phyloP scores from a whole-genome alignment of 2,329 filamentous ascomycete species.

The Aspergillus persii region DNA sequence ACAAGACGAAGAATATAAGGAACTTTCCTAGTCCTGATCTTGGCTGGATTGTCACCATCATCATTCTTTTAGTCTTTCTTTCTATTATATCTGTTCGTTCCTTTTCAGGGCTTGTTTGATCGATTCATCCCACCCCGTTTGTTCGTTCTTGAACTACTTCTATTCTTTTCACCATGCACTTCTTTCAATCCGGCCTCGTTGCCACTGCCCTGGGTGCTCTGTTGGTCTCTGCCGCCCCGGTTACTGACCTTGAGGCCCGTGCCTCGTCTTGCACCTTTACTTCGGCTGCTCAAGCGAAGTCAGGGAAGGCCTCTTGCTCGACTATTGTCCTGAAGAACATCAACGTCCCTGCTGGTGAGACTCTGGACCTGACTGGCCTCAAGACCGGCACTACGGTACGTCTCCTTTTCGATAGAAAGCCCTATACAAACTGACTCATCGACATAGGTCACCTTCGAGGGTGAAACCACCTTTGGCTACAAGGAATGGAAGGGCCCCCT shows the following conservation, averaged over 20 bases:
- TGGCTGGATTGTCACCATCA: background rate
- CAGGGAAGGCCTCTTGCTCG: constrained; percentile 31
- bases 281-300: constrained; percentile 26
- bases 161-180: background rate
- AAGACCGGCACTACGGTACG: constrained; percentile 32
- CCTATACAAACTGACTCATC: too few relatives aligned
- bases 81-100: background rate
- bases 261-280: constrained; percentile 31
- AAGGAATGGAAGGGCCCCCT: constrained; percentile 65
- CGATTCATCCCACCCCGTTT: background rate
- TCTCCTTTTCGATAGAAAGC: background rate
- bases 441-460: constrained; percentile 58
- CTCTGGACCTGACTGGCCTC: constrained; percentile 37
- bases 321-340: constrained; percentile 39
- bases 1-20: background rate
- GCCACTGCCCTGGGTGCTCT: background rate
- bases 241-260: background rate
- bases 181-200: background rate
- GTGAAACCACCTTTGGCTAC: constrained; percentile 66
- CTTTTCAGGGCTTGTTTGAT: background rate
- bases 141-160: background rate
- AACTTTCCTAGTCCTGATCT: background rate
- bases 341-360: constrained; percentile 35
- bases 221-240: background rate
- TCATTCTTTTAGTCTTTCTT: background rate